A percentile compares a stretch with the other conserved stretches of the same genome.
These are phyloP conservation scores for Blastobotrys illinoisensis DNA, from an alignment of 1,139 yeast genomes.

Conservation along the genomic window DNA sequence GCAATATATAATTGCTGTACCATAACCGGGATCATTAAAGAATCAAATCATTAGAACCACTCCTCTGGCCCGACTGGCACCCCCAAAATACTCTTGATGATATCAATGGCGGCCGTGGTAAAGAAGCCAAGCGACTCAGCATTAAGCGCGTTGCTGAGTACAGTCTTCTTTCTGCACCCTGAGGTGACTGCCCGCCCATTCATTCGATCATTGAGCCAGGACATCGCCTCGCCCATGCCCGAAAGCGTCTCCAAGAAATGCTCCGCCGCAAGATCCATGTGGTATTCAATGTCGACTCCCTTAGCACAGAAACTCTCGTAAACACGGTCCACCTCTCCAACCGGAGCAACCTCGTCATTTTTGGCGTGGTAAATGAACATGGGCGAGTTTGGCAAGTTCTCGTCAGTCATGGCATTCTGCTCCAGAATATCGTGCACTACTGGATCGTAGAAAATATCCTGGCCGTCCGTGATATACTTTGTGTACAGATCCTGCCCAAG, in stretches of 20 bases:
- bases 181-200: background rate
- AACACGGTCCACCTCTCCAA: slow-evolving; percentile 18
- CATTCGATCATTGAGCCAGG: background rate
- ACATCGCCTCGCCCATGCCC: background rate
- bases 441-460: slow-evolving; percentile 13
- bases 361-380: slow-evolving; percentile 28
- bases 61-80: background rate
- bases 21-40: no score
- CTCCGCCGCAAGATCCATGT: slow-evolving; percentile 11
- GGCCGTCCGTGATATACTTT: slow-evolving; percentile 18
- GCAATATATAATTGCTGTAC: no score
- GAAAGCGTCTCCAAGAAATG: slow-evolving; percentile 9
- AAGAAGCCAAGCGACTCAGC: background rate
- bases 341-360: slow-evolving; percentile 24
- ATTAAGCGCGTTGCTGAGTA: background rate
- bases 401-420: slow-evolving; percentile 13
- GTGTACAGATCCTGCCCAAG: slow-evolving; percentile 17
- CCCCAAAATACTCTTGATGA: background rate
- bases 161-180: background rate
- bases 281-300: slow-evolving; percentile 24
- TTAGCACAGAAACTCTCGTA: slow-evolving; percentile 24
- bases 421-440: slow-evolving; percentile 12
- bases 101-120: background rate
- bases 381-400: slow-evolving; percentile 22
- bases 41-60: background rate